phyloP scores from a whole-genome alignment of 768 basidiomycete genomes.

The Termitomyces sp. region DNA sequence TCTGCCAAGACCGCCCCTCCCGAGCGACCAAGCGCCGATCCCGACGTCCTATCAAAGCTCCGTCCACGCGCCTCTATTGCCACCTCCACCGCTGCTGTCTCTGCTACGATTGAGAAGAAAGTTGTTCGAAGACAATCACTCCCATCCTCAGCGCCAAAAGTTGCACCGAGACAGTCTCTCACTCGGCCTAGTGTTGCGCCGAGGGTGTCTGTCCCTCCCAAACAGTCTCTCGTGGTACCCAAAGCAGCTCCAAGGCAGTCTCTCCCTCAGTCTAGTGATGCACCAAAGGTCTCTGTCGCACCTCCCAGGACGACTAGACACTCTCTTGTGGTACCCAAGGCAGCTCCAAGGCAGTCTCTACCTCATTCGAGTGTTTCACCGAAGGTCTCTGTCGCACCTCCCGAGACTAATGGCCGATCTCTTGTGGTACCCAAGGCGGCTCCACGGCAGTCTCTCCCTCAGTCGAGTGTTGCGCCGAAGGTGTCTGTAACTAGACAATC shows the following conservation, averaged over 20 bases:
- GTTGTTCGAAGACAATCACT: not conserved
- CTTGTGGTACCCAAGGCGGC: not conserved
- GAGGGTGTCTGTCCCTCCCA: not conserved
- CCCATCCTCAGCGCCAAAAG: not conserved
- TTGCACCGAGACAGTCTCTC: not conserved
- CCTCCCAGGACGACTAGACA: not conserved
- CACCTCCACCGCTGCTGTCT: not conserved
- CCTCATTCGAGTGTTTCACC: not conserved
- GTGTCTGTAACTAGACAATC: not conserved
- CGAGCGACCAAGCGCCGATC: no score
- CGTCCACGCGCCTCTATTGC: conserved; percentile 3
- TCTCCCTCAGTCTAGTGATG: no score
- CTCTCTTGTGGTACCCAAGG: not conserved
- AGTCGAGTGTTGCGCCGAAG: not conserved
- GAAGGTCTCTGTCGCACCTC: not conserved
- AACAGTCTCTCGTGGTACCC: not conserved
- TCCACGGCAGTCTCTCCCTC: not conserved
- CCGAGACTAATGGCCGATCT: not conserved
- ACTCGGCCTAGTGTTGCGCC: not conserved
- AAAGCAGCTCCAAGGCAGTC: not conserved
- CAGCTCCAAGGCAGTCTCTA: not conserved
- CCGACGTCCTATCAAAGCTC: not conserved
- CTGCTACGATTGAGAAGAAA: not conserved
- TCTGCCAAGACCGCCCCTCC: not conserved
- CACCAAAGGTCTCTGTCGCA: no score